Percentiles rank a stretch among this genome's conserved stretches.
phyloP scores from a whole-genome alignment of 495 filamentous ascomycete species.

The Lasiosphaeria miniovina region DNA sequence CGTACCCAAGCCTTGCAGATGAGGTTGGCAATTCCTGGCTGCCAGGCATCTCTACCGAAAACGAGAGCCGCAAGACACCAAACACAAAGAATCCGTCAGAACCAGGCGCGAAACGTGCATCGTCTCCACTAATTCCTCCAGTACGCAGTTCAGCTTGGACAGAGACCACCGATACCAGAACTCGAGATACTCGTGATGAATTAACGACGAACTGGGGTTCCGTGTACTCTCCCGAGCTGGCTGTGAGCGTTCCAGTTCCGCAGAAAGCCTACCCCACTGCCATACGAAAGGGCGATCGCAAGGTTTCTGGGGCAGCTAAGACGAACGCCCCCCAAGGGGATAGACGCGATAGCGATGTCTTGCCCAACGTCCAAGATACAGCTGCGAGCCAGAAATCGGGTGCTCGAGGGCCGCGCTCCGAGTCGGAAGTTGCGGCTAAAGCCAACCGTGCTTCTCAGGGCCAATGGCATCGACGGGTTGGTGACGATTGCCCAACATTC shows the following conservation, averaged over 20 bases:
- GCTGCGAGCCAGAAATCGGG: constrained; percentile 7
- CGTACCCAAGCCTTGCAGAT: constrained; percentile 30
- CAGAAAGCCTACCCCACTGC: constrained; percentile 34
- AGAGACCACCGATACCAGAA: constrained; percentile 27
- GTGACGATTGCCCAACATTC: constrained; percentile 53
- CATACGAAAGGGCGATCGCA: constrained; percentile 25
- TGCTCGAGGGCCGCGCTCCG: constrained; percentile 5
- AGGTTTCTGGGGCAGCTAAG: constrained; percentile 7
- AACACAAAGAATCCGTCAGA: constrained; percentile 14
- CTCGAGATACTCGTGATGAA: constrained; percentile 37
- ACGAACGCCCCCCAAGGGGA: background rate
- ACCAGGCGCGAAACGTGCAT: constrained; percentile 34
- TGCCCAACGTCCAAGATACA: constrained; percentile 39
- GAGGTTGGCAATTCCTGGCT: constrained; percentile 41
- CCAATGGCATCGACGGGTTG: constrained; percentile 50
- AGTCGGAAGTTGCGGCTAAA: constrained; percentile 5
- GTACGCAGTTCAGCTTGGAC: constrained; percentile 31
- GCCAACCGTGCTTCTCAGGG: constrained; percentile 21
- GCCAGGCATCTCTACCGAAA: constrained; percentile 31
- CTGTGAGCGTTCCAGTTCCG: constrained; percentile 32
- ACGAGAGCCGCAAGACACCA: constrained; percentile 6
- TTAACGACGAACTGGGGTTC: constrained; percentile 39
- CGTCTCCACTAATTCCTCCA: constrained; percentile 35
- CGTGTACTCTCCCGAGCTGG: constrained; percentile 38
- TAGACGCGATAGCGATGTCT: constrained; percentile 16